Evolutionary conservation across 2,329 filamentous ascomycete species (phyloP).

Genomic region (Epichloe brachyelytri): DNA sequence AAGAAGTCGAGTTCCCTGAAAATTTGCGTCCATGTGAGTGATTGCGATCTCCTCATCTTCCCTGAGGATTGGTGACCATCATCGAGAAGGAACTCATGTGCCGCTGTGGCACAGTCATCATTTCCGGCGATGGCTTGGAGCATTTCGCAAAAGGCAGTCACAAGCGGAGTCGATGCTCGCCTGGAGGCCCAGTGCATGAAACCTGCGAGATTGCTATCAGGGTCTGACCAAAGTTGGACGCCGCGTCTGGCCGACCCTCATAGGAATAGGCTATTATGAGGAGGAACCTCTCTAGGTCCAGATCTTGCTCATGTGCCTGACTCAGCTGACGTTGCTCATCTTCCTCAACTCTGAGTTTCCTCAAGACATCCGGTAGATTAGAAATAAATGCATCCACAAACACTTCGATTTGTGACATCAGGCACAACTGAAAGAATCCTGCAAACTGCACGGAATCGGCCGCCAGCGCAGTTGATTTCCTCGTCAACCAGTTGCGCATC

Average conservation of each 20-base stretch:
- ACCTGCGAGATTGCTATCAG: constrained; percentile 83
- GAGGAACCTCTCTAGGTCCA: constrained; percentile 78
- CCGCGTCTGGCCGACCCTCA: constrained; percentile 71
- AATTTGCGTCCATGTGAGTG: constrained; percentile 86
- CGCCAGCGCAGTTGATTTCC: constrained; percentile 59
- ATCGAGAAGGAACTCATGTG: constrained; percentile 81
- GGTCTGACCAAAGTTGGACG: constrained; percentile 79
- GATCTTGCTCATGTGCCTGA: constrained; percentile 51
- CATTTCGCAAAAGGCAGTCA: constrained; percentile 95
- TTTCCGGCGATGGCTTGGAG: constrained; percentile 77
- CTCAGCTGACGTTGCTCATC: constrained; percentile 69
- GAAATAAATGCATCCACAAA: constrained; percentile 90
- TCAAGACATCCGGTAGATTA: constrained; percentile 85
- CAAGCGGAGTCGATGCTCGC: constrained; percentile 86
- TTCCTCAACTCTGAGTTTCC: constrained; percentile 75
- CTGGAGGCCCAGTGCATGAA: constrained; percentile 97
- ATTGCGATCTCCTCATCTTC: constrained; percentile 70
- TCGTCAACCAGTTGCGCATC: constrained; percentile 69
- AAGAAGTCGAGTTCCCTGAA: constrained; percentile 83
- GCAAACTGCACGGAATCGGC: constrained; percentile 58
- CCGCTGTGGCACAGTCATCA: constrained; percentile 67
- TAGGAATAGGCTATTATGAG: constrained; percentile 87
- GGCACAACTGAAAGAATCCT: constrained; percentile 53
- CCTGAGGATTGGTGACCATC: constrained; percentile 62
- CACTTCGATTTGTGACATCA: constrained; percentile 72